Evolutionary conservation across 2,329 filamentous ascomycete species (phyloP), one percentile per base, ranked within the genome.

Genomic region (Neonectria sp.): DNA sequence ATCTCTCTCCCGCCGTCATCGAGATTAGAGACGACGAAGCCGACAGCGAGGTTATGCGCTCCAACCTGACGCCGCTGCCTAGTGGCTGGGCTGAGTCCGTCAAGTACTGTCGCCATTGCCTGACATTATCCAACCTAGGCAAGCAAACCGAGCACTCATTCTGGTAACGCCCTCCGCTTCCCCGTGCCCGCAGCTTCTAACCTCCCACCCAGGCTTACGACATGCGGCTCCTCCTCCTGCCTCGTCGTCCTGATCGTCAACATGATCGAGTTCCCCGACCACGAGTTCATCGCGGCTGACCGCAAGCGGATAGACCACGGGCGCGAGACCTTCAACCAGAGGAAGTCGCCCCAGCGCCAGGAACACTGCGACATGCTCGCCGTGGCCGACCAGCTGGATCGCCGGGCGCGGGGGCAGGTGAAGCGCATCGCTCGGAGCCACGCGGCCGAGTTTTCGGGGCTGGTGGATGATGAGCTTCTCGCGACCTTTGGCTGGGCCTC

Each of bases 181-280:
- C 33, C 7, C 2, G 0, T 1, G 2, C 0, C 13, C 3, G 0
- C 4, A 0, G 3, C 3, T 4, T 1, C 62, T 68, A 3, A 62
- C 12, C 1, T 9, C 4, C 1, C 1, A 15, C 2, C 31, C 15
- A 75, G 72, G 72, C 65, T 74, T 6, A 69, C 69, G 3, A 63
- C 55, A 7, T 74, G 72, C 45, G 60, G 67, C 29, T 63, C 63
- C 15, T 68, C 67, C 4, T 68, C 69, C 0, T 71, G 65, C 15
- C 33, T 74, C 4, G 35, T 72, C 13, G 56, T 75, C 13, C 46
- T 75, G 0, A 55, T 72, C 13, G 60, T 74, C 29, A 75, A 74
- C 15, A 71, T 73, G 45, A 69, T 74, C 2, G 72, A 74, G 35
- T 70, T 65, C 46, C 72, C 72, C 4, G 63, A 59, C 24, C 63